phyloP scores from a whole-genome alignment of 495 filamentous ascomycete genomes.

The Penicillium bialowiezense region DNA sequence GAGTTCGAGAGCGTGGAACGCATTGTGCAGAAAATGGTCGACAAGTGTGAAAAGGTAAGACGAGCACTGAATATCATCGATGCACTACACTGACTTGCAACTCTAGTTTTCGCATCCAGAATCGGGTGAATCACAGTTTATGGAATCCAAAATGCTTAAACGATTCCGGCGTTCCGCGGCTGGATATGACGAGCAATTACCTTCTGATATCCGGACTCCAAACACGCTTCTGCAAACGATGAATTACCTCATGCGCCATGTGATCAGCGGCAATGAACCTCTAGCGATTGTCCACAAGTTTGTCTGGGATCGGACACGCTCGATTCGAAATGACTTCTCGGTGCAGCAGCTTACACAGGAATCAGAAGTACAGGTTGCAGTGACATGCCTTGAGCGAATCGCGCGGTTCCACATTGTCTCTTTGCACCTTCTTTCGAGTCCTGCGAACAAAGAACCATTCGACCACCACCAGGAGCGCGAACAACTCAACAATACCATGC shows the following conservation, averaged over 20 bases:
- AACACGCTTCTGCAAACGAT: constrained; percentile 68
- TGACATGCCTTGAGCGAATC: constrained; percentile 85
- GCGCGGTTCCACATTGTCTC: constrained; percentile 88
- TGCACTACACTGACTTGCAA: constrained; percentile 10
- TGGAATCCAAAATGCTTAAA: constrained; percentile 72
- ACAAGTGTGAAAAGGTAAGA: constrained; percentile 57
- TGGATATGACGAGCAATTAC: constrained; percentile 85
- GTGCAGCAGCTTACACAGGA: constrained; percentile 75
- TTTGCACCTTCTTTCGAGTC: constrained; percentile 74
- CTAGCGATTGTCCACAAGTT: constrained; percentile 76
- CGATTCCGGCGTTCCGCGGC: constrained; percentile 86
- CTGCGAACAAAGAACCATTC: constrained; percentile 68
- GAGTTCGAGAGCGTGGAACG: constrained; percentile 81
- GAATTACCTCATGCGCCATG: constrained; percentile 76
- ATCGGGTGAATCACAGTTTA: constrained; percentile 33
- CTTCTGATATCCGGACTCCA: constrained; percentile 87
- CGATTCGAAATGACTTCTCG: constrained; percentile 90
- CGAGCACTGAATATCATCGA: not conserved
- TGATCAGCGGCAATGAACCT: constrained; percentile 62
- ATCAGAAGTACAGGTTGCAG: constrained; percentile 60
- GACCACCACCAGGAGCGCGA: constrained; percentile 87
- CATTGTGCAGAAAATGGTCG: constrained; percentile 66
- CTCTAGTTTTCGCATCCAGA: constrained; percentile 37
- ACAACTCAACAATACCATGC: constrained; percentile 82
- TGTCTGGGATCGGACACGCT: constrained; percentile 90